Evolutionary conservation across 139 green algal species (phyloP).

Genomic region (Chlorella sorokiniana): DNA sequence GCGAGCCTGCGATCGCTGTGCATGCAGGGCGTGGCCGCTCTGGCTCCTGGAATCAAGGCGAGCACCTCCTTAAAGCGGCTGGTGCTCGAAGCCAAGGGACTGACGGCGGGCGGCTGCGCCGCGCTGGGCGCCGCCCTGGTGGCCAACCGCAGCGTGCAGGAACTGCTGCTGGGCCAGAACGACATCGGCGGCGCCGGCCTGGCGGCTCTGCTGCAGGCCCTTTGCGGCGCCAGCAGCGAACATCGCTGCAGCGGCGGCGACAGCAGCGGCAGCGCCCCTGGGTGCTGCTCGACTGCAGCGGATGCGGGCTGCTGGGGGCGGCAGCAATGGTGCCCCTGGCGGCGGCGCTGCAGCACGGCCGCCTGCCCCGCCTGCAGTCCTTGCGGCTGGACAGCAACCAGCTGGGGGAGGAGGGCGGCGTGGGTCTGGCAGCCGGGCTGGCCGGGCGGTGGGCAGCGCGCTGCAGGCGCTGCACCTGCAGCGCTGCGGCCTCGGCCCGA

Average conservation of each 20-base stretch:
- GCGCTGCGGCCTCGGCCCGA: slow-evolving; percentile 3
- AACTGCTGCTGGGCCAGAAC: slow-evolving; percentile 7
- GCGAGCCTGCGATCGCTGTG: neutral
- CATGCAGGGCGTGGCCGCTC: slow-evolving; percentile 22
- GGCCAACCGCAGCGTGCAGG: neutral
- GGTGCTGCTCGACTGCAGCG: slow-evolving; percentile 2
- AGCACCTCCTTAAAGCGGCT: slow-evolving; percentile 4
- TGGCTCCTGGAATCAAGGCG: slow-evolving; percentile 22
- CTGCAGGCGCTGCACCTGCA: slow-evolving; percentile 13
- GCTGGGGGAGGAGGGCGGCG: neutral
- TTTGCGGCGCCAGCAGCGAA: neutral
- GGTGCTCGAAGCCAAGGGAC: slow-evolving; percentile 34
- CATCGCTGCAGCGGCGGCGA: neutral
- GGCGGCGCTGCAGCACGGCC: neutral
- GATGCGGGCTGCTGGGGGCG: slow-evolving; percentile 12
- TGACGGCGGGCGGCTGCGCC: slow-evolving; percentile 14
- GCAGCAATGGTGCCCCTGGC: neutral
- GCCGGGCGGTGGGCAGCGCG: neutral
- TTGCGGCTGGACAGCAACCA: slow-evolving; percentile 30
- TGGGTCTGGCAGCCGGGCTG: neutral
- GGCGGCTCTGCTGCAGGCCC: neutral
- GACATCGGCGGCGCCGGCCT: neutral
- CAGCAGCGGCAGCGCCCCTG: too few species aligned
- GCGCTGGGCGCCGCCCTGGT: neutral
- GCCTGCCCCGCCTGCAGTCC: neutral